Evolutionary conservation across 208 protist species (phyloP).

Genomic region (Strigomonas culicis): DNA sequence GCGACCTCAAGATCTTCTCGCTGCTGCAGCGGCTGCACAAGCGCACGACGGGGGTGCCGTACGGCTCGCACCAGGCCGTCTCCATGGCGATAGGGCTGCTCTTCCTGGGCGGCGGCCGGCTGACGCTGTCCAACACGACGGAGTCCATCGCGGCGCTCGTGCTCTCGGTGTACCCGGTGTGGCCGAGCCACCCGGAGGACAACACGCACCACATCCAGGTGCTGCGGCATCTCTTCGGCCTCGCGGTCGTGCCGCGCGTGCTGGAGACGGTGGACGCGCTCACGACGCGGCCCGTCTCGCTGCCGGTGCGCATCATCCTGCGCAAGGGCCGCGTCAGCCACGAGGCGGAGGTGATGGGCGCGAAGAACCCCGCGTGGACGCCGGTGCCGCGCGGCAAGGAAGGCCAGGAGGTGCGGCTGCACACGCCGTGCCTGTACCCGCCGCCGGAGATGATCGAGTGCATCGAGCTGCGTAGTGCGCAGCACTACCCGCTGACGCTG

Average conservation of each 20-base stretch:
- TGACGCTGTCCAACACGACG: conserved; percentile 83
- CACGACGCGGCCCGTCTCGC: conserved; percentile 62
- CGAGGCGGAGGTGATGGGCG: background rate
- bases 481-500: conserved; percentile 52
- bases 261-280: conserved; percentile 91
- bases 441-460: conserved; percentile 54
- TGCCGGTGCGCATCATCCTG: conserved; percentile 65
- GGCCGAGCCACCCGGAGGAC: conserved; percentile 82
- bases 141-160: conserved; percentile 90
- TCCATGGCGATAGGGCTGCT: conserved; percentile 94
- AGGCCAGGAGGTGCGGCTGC: conserved; percentile 43
- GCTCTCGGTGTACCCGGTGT: conserved; percentile 92
- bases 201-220: conserved; percentile 90
- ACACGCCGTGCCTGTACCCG: conserved; percentile 75
- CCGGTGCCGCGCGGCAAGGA: conserved; percentile 25
- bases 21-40: conserved; percentile 69
- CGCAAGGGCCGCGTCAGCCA: background rate
- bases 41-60: conserved; percentile 50
- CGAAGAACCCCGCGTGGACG: conserved; percentile 3
- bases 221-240: conserved; percentile 94
- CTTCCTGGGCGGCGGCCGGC: conserved; percentile 91
- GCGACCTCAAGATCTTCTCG: conserved; percentile 73
- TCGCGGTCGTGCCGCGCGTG: conserved; percentile 90
- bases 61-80: conserved; percentile 94
- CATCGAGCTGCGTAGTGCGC: conserved; percentile 62